Percentiles rank a stretch among this genome's conserved stretches.
Conservation (phyloP, 495 filamentous ascomycete genomes). For the Penicillium robsamsonii region DNA sequence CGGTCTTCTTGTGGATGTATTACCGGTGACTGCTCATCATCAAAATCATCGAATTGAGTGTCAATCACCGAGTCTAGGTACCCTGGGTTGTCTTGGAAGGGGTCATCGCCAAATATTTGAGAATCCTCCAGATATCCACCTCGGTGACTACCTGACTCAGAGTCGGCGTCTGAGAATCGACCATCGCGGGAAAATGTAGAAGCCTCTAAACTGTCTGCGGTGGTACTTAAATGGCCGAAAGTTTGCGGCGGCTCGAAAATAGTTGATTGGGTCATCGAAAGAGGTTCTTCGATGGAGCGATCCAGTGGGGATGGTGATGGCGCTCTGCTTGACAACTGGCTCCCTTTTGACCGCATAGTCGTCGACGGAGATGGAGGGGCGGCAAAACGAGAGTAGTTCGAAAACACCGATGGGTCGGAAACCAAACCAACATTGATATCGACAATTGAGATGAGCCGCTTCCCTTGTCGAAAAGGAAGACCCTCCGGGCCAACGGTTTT, state of each 20-base stretch:
- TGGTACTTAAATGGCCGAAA: slow-evolving; percentile 2
- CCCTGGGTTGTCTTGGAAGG: slow-evolving; percentile 44
- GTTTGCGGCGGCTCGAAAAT: slow-evolving; percentile 36
- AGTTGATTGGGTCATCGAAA: slow-evolving; percentile 44
- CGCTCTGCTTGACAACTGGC: slow-evolving; percentile 33
- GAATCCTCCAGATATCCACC: slow-evolving; percentile 35
- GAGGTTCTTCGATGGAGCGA: slow-evolving; percentile 29
- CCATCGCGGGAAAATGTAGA: slow-evolving; percentile 43
- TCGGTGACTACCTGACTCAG: slow-evolving; percentile 29
- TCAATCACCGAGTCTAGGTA: slow-evolving; percentile 51
- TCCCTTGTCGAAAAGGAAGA: slow-evolving; percentile 49
- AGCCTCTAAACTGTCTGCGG: slow-evolving; percentile 23
- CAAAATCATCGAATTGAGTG: slow-evolving; percentile 44
- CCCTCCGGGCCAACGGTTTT: slow-evolving; percentile 24
- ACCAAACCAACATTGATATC: slow-evolving; percentile 65
- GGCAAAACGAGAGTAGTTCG: slow-evolving; percentile 59
- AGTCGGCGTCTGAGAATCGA: slow-evolving; percentile 46
- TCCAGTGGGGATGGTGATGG: slow-evolving; percentile 31
- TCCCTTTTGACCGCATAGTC: slow-evolving; percentile 43
- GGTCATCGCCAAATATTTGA: slow-evolving; percentile 33
- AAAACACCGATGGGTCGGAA: slow-evolving; percentile 71
- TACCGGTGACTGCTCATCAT: slow-evolving; percentile 27
- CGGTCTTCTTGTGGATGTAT: slow-evolving; percentile 8
- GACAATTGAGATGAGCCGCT: slow-evolving; percentile 60
- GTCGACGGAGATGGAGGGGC: slow-evolving; percentile 61